Base-by-base conservation (phyloP, 495 filamentous ascomycete genomes). In the Podospora pseudocomata region DNA sequence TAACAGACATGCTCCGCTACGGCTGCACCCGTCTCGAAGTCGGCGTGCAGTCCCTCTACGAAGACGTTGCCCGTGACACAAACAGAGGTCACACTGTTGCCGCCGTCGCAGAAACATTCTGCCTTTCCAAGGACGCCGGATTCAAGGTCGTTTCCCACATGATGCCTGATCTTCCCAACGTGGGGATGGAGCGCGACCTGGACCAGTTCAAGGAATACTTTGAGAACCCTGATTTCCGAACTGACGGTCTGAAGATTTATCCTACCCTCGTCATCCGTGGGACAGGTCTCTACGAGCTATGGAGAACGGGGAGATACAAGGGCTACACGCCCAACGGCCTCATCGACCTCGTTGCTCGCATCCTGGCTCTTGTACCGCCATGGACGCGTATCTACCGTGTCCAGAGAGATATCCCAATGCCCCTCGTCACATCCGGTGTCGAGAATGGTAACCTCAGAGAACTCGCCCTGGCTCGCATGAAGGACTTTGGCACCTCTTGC, bases 311-410 rank as follows among this genome's bases (percentile, higher is more conserved):
- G 4, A 85, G 95, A 63, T 99, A 98, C 80, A 95, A 97, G 78
- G 98, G 97, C 77, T 99, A 99, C 79, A 99, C 94, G 0, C 95
- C 95, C 9, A 99, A 99, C 74, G 93, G 91, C 3, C 86, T 99
- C 26, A 91, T 99, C 66, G 95, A 99, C 75, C 85, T 99, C 0
- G 96, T 99, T 0, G 95, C 95, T 23, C 89, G 96, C 9, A 99
- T 99, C 60, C 81, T 99, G 63, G 95, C 95, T 0, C 86, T 99
- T 16, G 89, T 99, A 0, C 95, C 95, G 3, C 95, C 95, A 26
- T 99, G 95, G 95, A 99, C 95, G 9, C 89, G 95, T 70, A 99
- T 99, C 78, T 99, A 99, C 81, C 92, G 95, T 56, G 96, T 99
- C 13, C 95, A 99, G 79, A 90, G 95, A 73, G 95, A 99, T 80